phyloP scores from a whole-genome alignment of 306 rosid genomes.

The Bauhinia variegata region DNA sequence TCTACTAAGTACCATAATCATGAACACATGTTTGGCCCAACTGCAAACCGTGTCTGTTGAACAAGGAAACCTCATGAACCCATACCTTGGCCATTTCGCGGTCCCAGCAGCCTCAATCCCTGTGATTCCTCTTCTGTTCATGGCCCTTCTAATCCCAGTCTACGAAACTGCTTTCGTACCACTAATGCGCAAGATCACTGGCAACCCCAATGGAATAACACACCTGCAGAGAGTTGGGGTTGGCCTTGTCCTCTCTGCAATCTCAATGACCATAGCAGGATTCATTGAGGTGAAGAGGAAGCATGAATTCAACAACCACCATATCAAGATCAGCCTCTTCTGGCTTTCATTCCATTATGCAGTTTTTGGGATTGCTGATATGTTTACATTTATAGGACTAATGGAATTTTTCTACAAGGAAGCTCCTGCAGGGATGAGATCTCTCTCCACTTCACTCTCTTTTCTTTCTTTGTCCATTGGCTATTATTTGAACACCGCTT shows the following conservation, averaged over 20 bases:
- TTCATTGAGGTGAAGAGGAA: conserved; percentile 51
- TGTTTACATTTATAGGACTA: conserved; percentile 61
- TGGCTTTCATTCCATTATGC: conserved; percentile 68
- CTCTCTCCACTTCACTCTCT: conserved; percentile 56
- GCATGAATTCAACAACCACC: conserved; percentile 32
- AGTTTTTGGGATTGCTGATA: conserved; percentile 63
- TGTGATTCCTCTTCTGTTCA: conserved; percentile 58
- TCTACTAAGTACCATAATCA: conserved; percentile 56
- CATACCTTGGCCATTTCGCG: conserved; percentile 24
- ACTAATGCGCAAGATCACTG: conserved; percentile 42
- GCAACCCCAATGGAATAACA: conserved; percentile 53
- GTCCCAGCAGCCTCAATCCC: conserved; percentile 62
- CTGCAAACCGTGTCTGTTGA: conserved; percentile 58
- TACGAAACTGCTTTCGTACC: conserved; percentile 57
- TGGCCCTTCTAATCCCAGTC: conserved; percentile 55
- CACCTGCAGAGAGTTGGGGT: conserved; percentile 62
- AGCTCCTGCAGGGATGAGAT: conserved; percentile 61
- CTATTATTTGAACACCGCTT: conserved; percentile 51
- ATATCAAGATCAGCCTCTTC: conserved; percentile 46
- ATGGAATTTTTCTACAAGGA: conserved; percentile 64
- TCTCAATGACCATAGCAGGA: conserved; percentile 61
- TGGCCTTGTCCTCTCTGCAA: conserved; percentile 57
- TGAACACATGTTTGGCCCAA: conserved; percentile 66
- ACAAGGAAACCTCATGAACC: conserved; percentile 56
- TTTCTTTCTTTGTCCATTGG: conserved; percentile 59